Conservation (phyloP, 352 stramenopile species). For the Salisapilia sapeloensis region DNA sequence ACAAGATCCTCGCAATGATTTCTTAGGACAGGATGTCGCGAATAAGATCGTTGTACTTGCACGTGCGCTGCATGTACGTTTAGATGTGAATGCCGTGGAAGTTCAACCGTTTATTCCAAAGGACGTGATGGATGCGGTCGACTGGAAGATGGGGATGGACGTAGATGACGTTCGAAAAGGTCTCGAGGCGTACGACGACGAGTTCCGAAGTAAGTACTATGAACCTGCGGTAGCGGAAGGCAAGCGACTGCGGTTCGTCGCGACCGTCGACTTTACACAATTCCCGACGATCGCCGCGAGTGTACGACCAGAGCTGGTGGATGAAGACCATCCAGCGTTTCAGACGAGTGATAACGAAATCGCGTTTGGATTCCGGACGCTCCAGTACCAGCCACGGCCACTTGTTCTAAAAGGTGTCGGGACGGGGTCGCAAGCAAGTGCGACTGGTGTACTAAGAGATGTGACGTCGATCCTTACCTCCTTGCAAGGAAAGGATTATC, state of each 20-base stretch:
- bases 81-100: slow-evolving; percentile 23
- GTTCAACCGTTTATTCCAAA: slow-evolving; percentile 31
- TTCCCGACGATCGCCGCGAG: slow-evolving; percentile 28
- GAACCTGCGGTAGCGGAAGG: slow-evolving; percentile 13
- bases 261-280: slow-evolving; percentile 32
- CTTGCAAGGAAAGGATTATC: slow-evolving; percentile 23
- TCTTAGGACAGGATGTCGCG: slow-evolving; percentile 41
- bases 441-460: slow-evolving; percentile 56
- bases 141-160: slow-evolving; percentile 22
- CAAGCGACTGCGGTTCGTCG: slow-evolving; percentile 50
- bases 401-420: slow-evolving; percentile 55
- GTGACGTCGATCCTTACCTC: slow-evolving; percentile 57
- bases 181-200: slow-evolving; percentile 32
- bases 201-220: slow-evolving; percentile 40
- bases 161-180: slow-evolving; percentile 25
- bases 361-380: slow-evolving; percentile 45
- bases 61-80: slow-evolving; percentile 32
- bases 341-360: slow-evolving; percentile 58
- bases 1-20: slow-evolving; percentile 44
- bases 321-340: slow-evolving; percentile 40
- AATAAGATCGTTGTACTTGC: slow-evolving; percentile 56
- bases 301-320: slow-evolving; percentile 31
- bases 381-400: slow-evolving; percentile 46
- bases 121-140: slow-evolving; percentile 18
- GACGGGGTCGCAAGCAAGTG: slow-evolving; percentile 34